Percentiles rank a stretch among this genome's conserved stretches.
Evolutionary conservation across 2,329 filamentous ascomycete species (phyloP).

Genomic region (Sordariomycetes sp.): DNA sequence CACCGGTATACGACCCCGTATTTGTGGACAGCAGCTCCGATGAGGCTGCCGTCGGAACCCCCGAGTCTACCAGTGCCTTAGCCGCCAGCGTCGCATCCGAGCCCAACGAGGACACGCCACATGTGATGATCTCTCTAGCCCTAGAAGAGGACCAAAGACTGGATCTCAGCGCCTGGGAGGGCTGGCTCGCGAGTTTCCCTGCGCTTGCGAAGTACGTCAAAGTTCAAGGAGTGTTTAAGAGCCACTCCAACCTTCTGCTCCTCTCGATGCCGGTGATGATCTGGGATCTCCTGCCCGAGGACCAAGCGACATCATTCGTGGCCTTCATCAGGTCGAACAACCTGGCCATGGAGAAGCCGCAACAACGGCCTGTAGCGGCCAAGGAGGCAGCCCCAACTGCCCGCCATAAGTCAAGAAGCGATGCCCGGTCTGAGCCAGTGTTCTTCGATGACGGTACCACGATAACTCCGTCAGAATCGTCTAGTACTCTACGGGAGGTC

Average conservation of each 20-base stretch:
- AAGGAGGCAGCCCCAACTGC: neutral
- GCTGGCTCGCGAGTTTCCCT: slow-evolving; percentile 45
- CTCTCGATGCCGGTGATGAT: slow-evolving; percentile 48
- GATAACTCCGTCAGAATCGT: neutral
- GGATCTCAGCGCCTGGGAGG: slow-evolving; percentile 48
- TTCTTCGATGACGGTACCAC: slow-evolving; percentile 5
- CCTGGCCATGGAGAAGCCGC: slow-evolving; percentile 24
- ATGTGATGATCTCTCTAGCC: slow-evolving; percentile 50
- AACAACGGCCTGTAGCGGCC: neutral
- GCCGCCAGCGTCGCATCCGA: slow-evolving; percentile 16
- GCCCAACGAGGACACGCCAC: slow-evolving; percentile 44
- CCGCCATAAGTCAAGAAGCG: neutral
- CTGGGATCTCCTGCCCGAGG: slow-evolving; percentile 48
- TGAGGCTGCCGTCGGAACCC: slow-evolving; percentile 7
- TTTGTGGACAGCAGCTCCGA: slow-evolving; percentile 4
- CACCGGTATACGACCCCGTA: neutral
- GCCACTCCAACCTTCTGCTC: slow-evolving; percentile 46
- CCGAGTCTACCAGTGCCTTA: slow-evolving; percentile 6
- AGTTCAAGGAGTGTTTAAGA: slow-evolving; percentile 51
- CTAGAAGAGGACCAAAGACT: slow-evolving; percentile 46
- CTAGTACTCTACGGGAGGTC: neutral
- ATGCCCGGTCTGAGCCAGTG: neutral
- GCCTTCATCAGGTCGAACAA: slow-evolving; percentile 51
- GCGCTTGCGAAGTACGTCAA: slow-evolving; percentile 49
- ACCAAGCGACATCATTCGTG: slow-evolving; percentile 45